phyloP scores from a whole-genome alignment of 495 filamentous ascomycete species.

The Rhypophila decipiens region DNA sequence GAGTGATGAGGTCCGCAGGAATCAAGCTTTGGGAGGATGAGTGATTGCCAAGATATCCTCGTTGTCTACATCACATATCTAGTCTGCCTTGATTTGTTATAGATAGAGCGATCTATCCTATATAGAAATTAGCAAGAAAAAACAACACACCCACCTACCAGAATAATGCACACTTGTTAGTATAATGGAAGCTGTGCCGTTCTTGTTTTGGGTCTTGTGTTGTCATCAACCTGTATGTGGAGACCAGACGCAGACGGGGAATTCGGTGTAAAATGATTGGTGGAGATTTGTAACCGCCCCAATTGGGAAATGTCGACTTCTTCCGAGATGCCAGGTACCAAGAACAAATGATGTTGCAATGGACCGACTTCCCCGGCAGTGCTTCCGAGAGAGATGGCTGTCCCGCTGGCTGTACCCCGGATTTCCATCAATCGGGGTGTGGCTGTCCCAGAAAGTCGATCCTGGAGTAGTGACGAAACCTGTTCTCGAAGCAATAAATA shows the following conservation, averaged over 20 bases:
- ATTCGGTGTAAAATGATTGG: conserved; percentile 12
- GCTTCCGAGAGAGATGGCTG: no score
- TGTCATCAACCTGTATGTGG: not conserved
- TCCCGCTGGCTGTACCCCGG: no score
- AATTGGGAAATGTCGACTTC: not conserved
- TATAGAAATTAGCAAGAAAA: no score
- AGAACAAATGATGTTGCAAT: not conserved
- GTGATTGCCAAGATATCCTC: not conserved
- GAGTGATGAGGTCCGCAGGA: conserved; percentile 5
- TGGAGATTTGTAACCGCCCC: not conserved
- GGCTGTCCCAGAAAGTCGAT: not conserved
- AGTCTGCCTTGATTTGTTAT: no score
- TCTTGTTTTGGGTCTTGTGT: not conserved
- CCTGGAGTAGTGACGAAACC: not conserved
- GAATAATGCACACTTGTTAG: no score
- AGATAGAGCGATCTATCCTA: no score
- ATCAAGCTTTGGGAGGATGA: not conserved
- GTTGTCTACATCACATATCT: no score
- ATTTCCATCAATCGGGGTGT: conserved; percentile 19
- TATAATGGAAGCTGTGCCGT: no score
- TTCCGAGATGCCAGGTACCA: not conserved
- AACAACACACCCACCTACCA: no score
- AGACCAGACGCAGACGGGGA: not conserved
- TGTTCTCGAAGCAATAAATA: no score
- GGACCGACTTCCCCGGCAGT: not conserved